Evolutionary conservation across 2,329 filamentous ascomycete genomes (phyloP).

Genomic region (Colletotrichum trifolii): DNA sequence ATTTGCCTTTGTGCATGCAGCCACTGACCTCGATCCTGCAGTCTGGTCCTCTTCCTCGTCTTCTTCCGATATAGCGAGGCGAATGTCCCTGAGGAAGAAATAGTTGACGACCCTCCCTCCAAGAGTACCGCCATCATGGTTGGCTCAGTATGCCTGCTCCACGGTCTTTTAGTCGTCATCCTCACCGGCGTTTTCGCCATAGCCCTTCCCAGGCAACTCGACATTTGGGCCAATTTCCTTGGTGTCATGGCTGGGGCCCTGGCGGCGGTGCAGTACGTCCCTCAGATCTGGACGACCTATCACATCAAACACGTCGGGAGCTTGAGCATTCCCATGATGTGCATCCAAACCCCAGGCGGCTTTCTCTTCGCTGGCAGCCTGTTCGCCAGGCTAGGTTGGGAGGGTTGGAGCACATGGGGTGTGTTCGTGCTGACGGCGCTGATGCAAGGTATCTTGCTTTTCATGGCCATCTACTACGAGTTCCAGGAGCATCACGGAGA

Average conservation of each 20-base stretch:
- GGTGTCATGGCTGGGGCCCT: slow-evolving; percentile 83
- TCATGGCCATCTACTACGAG: slow-evolving; percentile 84
- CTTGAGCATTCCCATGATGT: slow-evolving; percentile 97
- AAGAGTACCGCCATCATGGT: slow-evolving; percentile 85
- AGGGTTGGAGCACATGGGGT: slow-evolving; percentile 96
- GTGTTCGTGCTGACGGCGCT: slow-evolving; percentile 87
- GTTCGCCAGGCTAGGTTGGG: slow-evolving; percentile 79
- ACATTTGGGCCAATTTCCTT: slow-evolving; percentile 85
- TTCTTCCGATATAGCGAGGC: slow-evolving; percentile 82
- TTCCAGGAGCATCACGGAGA: slow-evolving; percentile 55
- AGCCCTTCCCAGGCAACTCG: slow-evolving; percentile 71
- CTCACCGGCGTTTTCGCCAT: slow-evolving; percentile 76
- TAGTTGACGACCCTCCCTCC: slow-evolving; percentile 66
- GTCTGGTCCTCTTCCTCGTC: slow-evolving; percentile 90
- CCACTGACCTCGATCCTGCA: slow-evolving; percentile 48
- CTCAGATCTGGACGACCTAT: slow-evolving; percentile 94
- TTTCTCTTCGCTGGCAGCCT: slow-evolving; percentile 90
- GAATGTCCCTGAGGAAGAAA: slow-evolving; percentile 61
- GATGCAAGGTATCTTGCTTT: slow-evolving; percentile 84
- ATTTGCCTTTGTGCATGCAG: background rate
- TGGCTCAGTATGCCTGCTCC: slow-evolving; percentile 76
- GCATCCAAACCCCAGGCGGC: slow-evolving; percentile 94
- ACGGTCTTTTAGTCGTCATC: slow-evolving; percentile 77
- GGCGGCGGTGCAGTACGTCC: slow-evolving; percentile 90
- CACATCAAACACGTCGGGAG: slow-evolving; percentile 87